Evolutionary conservation across 257 asterid genomes (phyloP).

Genomic region (Scutellaria barbata): DNA sequence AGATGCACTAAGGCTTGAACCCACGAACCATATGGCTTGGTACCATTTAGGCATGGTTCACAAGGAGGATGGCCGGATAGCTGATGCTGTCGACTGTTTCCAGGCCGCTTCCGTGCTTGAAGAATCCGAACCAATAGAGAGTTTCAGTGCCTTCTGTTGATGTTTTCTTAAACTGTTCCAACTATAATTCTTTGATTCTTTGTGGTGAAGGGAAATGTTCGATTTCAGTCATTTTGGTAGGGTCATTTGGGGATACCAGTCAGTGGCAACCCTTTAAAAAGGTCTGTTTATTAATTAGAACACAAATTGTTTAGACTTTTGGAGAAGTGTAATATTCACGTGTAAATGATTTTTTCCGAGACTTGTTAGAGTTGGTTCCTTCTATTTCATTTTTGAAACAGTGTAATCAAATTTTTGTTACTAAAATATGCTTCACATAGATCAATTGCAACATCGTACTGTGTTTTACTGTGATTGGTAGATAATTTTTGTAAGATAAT

Average conservation of each 20-base stretch:
- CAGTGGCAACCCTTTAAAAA: no score
- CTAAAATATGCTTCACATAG: not conserved
- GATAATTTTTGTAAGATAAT: no score
- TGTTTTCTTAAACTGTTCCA: not conserved
- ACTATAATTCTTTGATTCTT: conserved; percentile 73
- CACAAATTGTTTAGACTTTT: not conserved
- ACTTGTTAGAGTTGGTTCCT: not conserved
- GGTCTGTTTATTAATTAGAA: not conserved
- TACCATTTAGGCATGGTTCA: conserved; percentile 84
- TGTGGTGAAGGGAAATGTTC: conserved; percentile 29
- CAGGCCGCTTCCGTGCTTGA: conserved; percentile 97
- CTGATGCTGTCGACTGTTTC: conserved; percentile 94
- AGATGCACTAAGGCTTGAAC: conserved; percentile 85
- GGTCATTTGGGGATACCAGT: no score
- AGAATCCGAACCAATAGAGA: conserved; percentile 88
- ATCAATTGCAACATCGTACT: no score
- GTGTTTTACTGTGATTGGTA: not conserved
- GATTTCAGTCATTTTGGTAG: not conserved
- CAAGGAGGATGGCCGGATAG: conserved; percentile 76
- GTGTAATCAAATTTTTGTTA: not conserved
- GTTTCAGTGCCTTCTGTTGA: conserved; percentile 71
- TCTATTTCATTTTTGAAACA: not conserved
- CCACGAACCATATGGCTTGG: conserved; percentile 91
- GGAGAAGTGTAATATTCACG: not conserved
- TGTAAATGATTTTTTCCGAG: not conserved